phyloP scores from a whole-genome alignment of 2,329 filamentous ascomycete species.

The Cladosporium sp. region DNA sequence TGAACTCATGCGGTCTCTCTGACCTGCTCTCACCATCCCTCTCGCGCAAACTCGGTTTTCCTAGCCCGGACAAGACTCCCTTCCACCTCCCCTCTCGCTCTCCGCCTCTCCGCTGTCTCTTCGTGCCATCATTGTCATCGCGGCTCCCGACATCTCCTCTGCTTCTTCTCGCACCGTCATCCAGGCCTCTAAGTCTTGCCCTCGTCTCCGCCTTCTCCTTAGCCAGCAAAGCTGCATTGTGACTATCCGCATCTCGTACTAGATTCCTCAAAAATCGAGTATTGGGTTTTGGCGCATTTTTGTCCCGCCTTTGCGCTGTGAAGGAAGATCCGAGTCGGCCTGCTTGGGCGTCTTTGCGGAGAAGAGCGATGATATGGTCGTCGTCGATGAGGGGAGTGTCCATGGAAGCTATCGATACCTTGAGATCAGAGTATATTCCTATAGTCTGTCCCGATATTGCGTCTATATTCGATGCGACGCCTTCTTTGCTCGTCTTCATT shows the following conservation, averaged over 20 bases:
- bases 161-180: constrained; percentile 23
- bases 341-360: constrained; percentile 76
- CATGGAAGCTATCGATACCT: not conserved
- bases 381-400: constrained; percentile 45
- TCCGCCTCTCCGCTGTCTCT: constrained; percentile 9
- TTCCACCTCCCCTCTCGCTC: constrained; percentile 27
- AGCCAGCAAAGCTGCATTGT: constrained; percentile 83
- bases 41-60: not conserved
- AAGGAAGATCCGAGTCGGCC: constrained; percentile 33
- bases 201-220: constrained; percentile 80
- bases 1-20: not conserved
- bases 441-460: not conserved
- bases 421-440: not conserved
- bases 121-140: not conserved
- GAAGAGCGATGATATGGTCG: constrained; percentile 76
- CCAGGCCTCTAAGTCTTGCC: constrained; percentile 65
- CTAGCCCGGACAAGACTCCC: constrained; percentile 23
- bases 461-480: not conserved
- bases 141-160: constrained; percentile 23
- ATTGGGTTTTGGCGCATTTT: constrained; percentile 75
- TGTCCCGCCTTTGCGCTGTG: constrained; percentile 22
- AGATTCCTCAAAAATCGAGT: constrained; percentile 86
- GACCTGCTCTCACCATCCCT: constrained; percentile 4
- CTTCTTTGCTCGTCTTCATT: not conserved
- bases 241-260: constrained; percentile 80